Conservation (phyloP, 768 basidiomycete species). For the Tricholoma matsutake region DNA sequence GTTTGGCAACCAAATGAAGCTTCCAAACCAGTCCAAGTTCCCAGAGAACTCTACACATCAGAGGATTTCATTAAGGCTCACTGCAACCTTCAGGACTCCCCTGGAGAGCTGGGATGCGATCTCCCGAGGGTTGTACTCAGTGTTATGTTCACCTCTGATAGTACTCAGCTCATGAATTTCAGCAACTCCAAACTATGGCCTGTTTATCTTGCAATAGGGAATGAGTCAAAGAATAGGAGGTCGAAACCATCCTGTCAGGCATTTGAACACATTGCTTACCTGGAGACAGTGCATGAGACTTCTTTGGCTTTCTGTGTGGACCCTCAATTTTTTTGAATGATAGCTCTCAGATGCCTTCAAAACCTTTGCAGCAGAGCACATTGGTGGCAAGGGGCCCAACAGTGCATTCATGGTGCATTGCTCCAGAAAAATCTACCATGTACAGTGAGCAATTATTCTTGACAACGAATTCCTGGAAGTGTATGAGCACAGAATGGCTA, state of each 20-base stretch:
- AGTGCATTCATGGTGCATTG: too few species aligned
- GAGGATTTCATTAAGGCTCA: conserved; percentile 14
- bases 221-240: too few species aligned
- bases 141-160: conserved; percentile 28
- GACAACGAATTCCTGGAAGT: too few species aligned
- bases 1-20: too few species aligned
- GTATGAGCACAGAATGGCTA: too few species aligned
- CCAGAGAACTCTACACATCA: conserved; percentile 16
- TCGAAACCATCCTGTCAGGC: conserved; percentile 19
- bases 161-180: conserved; percentile 28
- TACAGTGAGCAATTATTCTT: too few species aligned
- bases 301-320: too few species aligned
- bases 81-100: conserved; percentile 1
- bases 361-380: too few species aligned
- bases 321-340: too few species aligned
- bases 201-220: too few species aligned
- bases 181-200: conserved; percentile 29
- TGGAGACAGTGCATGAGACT: conserved; percentile 23
- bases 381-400: too few species aligned
- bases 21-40: conserved; percentile 4
- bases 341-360: too few species aligned
- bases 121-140: conserved; percentile 15
- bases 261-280: conserved; percentile 27
- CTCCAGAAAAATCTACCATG: neutral
- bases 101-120: conserved; percentile 8